A percentile compares a stretch with the other conserved stretches of the same genome.
Conservation (phyloP, 495 filamentous ascomycete species). For the Penicillium chermesinum region DNA sequence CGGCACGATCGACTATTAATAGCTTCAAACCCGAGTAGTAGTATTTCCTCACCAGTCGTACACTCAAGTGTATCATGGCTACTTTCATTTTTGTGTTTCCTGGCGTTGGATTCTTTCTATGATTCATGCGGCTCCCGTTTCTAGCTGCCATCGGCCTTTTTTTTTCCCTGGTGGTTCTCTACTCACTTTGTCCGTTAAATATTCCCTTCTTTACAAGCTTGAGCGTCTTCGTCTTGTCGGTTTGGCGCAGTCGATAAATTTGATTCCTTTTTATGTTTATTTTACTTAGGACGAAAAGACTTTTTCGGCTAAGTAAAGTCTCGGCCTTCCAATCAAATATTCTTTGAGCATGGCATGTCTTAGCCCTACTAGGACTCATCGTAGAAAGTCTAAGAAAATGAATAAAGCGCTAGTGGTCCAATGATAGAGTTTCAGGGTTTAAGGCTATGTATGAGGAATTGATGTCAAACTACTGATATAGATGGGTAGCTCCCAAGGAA, state of each 20-base stretch:
- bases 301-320: background rate
- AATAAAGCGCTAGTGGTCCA: too few species aligned
- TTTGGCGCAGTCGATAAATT: background rate
- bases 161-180: background rate
- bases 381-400: too few species aligned
- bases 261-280: background rate
- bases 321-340: background rate
- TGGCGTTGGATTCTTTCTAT: background rate
- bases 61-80: background rate
- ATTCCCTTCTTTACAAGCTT: background rate
- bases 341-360: background rate
- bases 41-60: too few species aligned
- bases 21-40: background rate
- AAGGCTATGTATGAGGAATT: too few species aligned
- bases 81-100: background rate
- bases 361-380: background rate
- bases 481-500: too few species aligned
- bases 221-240: background rate
- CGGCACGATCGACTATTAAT: conserved; percentile 46
- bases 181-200: background rate
- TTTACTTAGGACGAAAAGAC: background rate
- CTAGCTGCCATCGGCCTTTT: background rate
- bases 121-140: background rate
- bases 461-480: too few species aligned
- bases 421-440: too few species aligned